Conservation (phyloP, 805 yeast species). For the Scheffersomyces coipomensis region DNA sequence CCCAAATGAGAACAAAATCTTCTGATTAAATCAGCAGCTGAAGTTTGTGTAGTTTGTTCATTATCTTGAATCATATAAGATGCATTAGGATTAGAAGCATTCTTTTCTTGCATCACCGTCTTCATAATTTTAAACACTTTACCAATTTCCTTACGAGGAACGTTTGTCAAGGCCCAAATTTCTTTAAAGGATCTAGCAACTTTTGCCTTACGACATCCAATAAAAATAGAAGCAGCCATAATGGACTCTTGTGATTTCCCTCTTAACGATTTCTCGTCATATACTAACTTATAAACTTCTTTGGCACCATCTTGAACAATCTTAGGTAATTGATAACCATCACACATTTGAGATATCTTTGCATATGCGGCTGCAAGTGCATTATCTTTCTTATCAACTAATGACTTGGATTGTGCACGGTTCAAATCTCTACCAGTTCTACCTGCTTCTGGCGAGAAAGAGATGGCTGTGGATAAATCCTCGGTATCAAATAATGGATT, state of each 20-base stretch:
- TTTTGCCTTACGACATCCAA: conserved; percentile 91
- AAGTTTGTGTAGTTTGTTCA: conserved; percentile 75
- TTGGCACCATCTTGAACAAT: conserved; percentile 97
- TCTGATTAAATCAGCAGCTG: conserved; percentile 92
- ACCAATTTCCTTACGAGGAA: conserved; percentile 92
- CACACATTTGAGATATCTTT: conserved; percentile 92
- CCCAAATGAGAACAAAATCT: conserved; percentile 96
- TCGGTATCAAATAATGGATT: conserved; percentile 90
- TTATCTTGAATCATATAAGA: conserved; percentile 44
- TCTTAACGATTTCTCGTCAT: conserved; percentile 80
- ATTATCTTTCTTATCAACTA: conserved; percentile 84
- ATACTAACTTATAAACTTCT: conserved; percentile 88
- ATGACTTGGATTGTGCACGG: conserved; percentile 82
- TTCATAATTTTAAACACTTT: conserved; percentile 84
- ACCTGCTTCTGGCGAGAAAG: conserved; percentile 83
- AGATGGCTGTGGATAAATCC: conserved; percentile 88
- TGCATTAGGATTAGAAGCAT: conserved; percentile 47
- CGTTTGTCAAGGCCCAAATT: conserved; percentile 91
- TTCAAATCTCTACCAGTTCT: conserved; percentile 85
- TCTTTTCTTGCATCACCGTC: conserved; percentile 52
- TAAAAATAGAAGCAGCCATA: conserved; percentile 93
- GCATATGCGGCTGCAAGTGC: conserved; percentile 87
- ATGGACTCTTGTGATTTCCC: conserved; percentile 92
- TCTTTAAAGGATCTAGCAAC: conserved; percentile 95
- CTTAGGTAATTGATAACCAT: conserved; percentile 90